Base-by-base conservation (phyloP, 352 stramenopile genomes). In the Thalassiosira ordinaria region DNA sequence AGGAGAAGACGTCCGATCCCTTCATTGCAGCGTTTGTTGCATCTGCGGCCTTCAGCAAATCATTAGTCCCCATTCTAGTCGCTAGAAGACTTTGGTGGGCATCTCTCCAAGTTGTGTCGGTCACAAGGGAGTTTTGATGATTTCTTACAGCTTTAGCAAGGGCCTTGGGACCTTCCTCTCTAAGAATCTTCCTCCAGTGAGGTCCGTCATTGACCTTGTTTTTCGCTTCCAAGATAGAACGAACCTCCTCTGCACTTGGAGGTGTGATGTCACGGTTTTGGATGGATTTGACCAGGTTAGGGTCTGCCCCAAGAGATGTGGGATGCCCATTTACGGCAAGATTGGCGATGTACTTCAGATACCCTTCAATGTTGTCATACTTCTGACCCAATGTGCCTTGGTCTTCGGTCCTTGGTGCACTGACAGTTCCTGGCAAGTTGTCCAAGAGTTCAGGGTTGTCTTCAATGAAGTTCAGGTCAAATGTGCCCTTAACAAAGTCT, bases 41-140 rank as follows among this genome's bases (percentile, higher is more conserved):
- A 33, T 95, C 94, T 37, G 96, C 95, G 57, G 97, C 95, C 16
- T 95, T 95, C 63, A 97, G 85, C 56, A 98, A 91, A 80, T 98
- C 96, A 13, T 88, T 88, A 64, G 96, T 98, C 62, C 96, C 93
- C 91, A 98, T 91, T 41, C 96, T 91, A 0, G 96, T 98, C 27
- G 96, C 96, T 55, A 98, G 88, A 18, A 98, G 89, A 74, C 92
- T 97, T 92, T 98, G 96, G 88, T 98, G 96, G 0, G 96, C 96
- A 84, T 98, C 96, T 68, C 96, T 91, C 96, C 95, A 98, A n/a
- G 96, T 98, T 29, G 96, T 98, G 85, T 98, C 96, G 4, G 73
- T 86, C 7, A 86, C 33, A 0, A 86, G 82, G 41, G 97, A 73
- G 16, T 94, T 94, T 74, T 98, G 94, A 78, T 97, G 91, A 26